These are phyloP conservation scores for Carex scoparia DNA, from an alignment of 176 grass and related monocot genomes.

Conservation along the genomic window DNA sequence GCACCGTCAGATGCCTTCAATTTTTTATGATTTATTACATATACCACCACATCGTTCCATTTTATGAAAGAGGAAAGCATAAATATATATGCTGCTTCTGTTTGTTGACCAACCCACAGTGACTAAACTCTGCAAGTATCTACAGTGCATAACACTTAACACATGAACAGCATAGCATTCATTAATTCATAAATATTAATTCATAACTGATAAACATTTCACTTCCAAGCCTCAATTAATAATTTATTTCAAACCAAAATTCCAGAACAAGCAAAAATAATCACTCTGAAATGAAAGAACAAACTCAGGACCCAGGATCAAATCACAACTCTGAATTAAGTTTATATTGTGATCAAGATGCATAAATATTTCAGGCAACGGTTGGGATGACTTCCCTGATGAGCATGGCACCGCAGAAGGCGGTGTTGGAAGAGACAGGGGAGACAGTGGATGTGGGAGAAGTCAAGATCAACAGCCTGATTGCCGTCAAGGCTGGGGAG, in stretches of 20 bases:
- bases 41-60: not conserved
- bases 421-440: conserved; percentile 66
- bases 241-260: not conserved
- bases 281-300: not conserved
- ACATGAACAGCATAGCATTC: not conserved
- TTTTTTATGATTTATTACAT: too few relatives aligned
- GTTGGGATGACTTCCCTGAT: conserved; percentile 83
- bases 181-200: too few relatives aligned
- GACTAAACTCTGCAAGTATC: not conserved
- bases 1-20: too few relatives aligned
- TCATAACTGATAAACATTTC: not conserved
- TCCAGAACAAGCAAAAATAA: not conserved
- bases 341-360: not conserved
- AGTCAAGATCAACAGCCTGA: conserved; percentile 58
- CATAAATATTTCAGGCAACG: conserved; percentile 40
- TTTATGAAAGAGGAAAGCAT: not conserved
- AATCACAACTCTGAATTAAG: not conserved
- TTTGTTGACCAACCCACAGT: not conserved
- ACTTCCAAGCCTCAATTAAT: not conserved
- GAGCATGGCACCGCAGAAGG: conserved; percentile 92
- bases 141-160: not conserved
- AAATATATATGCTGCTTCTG: not conserved
- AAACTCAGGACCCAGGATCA: not conserved
- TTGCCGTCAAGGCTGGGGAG: conserved; percentile 91
- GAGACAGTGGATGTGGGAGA: conserved; percentile 56